Evolutionary conservation across 2,329 filamentous ascomycete genomes (phyloP).

Genomic region (Fusarium transvaalense): DNA sequence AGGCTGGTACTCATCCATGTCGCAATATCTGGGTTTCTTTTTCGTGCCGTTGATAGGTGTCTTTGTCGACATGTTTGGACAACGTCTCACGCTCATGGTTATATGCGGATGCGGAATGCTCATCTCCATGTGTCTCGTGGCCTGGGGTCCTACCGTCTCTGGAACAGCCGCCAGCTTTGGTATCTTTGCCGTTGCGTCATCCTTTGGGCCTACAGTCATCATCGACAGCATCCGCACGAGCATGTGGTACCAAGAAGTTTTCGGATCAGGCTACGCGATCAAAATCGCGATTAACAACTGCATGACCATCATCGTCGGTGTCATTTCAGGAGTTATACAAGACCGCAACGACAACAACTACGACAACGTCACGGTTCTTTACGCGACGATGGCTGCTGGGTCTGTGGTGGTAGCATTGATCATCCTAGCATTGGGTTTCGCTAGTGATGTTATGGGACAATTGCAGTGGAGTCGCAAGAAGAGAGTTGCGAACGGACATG

Average conservation of each 20-base stretch:
- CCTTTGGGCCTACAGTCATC: conserved; percentile 68
- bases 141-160: conserved; percentile 60
- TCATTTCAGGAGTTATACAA: conserved; percentile 69
- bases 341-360: conserved; percentile 69
- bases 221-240: conserved; percentile 71
- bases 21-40: conserved; percentile 69
- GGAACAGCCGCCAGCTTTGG: conserved; percentile 71
- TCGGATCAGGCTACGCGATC: conserved; percentile 70
- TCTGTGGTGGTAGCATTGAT: conserved; percentile 60
- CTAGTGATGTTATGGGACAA: conserved; percentile 59
- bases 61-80: conserved; percentile 68
- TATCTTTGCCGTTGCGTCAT: conserved; percentile 68
- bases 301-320: conserved; percentile 71
- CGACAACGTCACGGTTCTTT: conserved; percentile 66
- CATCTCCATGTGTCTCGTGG: conserved; percentile 66
- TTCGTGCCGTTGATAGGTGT: conserved; percentile 67
- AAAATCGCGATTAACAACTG: conserved; percentile 74
- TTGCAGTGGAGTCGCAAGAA: conserved; percentile 71
- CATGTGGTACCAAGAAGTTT: conserved; percentile 71
- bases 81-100: conserved; percentile 66
- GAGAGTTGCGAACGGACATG: conserved; percentile 59
- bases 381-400: conserved; percentile 64
- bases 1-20: conserved; percentile 70
- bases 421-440: conserved; percentile 56
- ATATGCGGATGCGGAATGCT: conserved; percentile 64